These are phyloP conservation scores for Cordyceps javanica DNA, from an alignment of 2,329 filamentous ascomycete species.

Conservation along the genomic window DNA sequence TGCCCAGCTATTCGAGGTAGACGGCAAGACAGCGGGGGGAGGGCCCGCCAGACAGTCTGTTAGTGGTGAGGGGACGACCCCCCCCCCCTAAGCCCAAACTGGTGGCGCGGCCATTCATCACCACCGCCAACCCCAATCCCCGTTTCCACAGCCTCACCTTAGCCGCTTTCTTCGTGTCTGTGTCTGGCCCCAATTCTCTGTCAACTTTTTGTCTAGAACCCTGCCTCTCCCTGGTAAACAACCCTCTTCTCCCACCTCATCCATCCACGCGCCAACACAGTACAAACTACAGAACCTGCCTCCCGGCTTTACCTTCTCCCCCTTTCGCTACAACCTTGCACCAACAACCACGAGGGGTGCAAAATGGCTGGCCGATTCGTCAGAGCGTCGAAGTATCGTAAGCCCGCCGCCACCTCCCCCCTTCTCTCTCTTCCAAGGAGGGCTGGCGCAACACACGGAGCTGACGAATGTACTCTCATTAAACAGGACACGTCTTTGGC, in stretches of 20 bases:
- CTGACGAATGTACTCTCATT: slow-evolving; percentile 16
- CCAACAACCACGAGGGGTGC: background rate
- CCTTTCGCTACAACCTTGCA: background rate
- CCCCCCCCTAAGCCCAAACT: background rate
- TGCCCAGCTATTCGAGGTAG: background rate
- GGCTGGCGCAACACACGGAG: slow-evolving; percentile 9
- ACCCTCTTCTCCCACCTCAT: background rate
- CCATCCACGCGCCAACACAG: background rate
- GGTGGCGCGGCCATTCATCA: slow-evolving; percentile 10
- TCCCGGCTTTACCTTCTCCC: background rate
- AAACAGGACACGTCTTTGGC: slow-evolving; percentile 90
- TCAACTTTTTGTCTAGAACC: background rate
- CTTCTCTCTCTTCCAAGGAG: slow-evolving; percentile 12
- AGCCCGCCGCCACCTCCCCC: slow-evolving; percentile 27
- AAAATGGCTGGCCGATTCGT: slow-evolving; percentile 59
- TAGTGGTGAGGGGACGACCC: background rate
- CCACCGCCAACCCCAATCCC: slow-evolving; percentile 14
- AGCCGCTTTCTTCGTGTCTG: background rate
- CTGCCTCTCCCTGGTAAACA: background rate
- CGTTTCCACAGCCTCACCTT: slow-evolving; percentile 18
- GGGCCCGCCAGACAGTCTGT: background rate
- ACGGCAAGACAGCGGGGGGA: slow-evolving; percentile 1
- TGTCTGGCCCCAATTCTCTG: slow-evolving; percentile 7
- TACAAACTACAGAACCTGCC: background rate
- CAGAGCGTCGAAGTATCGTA: slow-evolving; percentile 64